Evolutionary conservation across 192 early-diverging fungal genomes (phyloP), one percentile per base, ranked within the genome.

Genomic region (Podochytrium sp.): DNA sequence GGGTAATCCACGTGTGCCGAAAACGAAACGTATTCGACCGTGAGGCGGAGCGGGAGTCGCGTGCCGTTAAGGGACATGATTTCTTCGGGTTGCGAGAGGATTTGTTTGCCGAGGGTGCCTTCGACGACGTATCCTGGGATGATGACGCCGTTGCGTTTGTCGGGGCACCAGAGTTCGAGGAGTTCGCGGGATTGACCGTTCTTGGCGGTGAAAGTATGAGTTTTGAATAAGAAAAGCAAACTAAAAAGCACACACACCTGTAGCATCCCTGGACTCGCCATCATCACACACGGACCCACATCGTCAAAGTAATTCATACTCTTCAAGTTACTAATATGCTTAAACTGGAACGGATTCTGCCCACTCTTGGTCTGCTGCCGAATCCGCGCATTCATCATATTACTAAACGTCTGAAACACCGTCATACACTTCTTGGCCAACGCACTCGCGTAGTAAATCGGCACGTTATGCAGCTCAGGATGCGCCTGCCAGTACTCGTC

Each of bases 71-170:
- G 86, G 6, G 93, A 83, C 53, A 80, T 74, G 56, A 99, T 91
- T 49, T 94, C 93, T 6, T 91, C 84, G 0, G 95, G 95, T 77
- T 96, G 90, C 64, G 89, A 94, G 83, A 96, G 88, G 53, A 92
- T 91, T 65, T 89, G 60, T 68, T 81, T 89, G 4, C 95, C 97
- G 56, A 96, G 77, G 1, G 98, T 99, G 43, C 94, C 95, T 76
- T 99, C 96, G 5, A 99, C 95, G 55, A 96, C 95, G 81, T 99
- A 99, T 55, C 98, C 96, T 0, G 98, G 94, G 42, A 99, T 93
- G 39, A 99, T 87, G 38, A 98, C 83, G 0, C 95, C 96, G 78
- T 98, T 98, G 42, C 93, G 86, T 40, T 89, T 91, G 62, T 98
- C 93, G 3, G 92, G 89, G 37, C 93, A 93, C 98, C 98, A 99